Evolutionary conservation across 2,329 filamentous ascomycete species (phyloP), one percentile per base, ranked within the genome.

Genomic region (Epichloe brachyelytri): DNA sequence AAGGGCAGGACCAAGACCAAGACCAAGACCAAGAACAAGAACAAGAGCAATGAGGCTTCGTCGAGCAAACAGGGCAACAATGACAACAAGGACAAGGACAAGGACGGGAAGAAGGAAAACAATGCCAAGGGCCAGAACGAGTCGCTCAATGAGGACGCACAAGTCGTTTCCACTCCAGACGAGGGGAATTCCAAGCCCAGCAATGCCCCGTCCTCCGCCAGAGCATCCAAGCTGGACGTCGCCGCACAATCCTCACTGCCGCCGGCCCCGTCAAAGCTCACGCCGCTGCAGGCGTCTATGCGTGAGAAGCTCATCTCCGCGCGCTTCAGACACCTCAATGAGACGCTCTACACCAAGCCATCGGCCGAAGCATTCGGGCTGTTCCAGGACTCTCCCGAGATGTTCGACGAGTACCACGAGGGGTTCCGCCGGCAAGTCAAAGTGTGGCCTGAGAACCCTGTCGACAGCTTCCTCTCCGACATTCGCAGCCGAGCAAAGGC

Each of bases 351-450:
- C 72, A 97, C 91, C 4, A 87, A 84, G 7, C 87, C 90, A 1
- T 98, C 93, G 0, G 74, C 75, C 37, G 82, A 93, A 57, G 86
- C 93, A n/a, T 81, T 93, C 59, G 71, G 77, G 48, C 80, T 97
- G 22, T 97, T 98, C 72, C 74, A 80, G 48, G 75, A 85, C 36
- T 88, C 87, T 47, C 93, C 93, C 0, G 88, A 95, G 63, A 90
- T 97, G 77, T 98, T 97, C 70, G 77, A 81, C 58, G 90, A 97
- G 69, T 98, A 98, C 69, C 93, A 98, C 70, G 85, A 89, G 54
- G 93, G 93, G 36, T 98, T 98, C 76, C 85, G 90, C 1, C 86
- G 90, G 49, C 93, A 98, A 71, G 93, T 97, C 53, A 84, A 88
- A 62, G 86, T 90, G 2, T 98, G 93, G 93, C 93, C 93, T 7